phyloP scores from a whole-genome alignment of 305 asterid genomes.

The Ilex paraguariensis region DNA sequence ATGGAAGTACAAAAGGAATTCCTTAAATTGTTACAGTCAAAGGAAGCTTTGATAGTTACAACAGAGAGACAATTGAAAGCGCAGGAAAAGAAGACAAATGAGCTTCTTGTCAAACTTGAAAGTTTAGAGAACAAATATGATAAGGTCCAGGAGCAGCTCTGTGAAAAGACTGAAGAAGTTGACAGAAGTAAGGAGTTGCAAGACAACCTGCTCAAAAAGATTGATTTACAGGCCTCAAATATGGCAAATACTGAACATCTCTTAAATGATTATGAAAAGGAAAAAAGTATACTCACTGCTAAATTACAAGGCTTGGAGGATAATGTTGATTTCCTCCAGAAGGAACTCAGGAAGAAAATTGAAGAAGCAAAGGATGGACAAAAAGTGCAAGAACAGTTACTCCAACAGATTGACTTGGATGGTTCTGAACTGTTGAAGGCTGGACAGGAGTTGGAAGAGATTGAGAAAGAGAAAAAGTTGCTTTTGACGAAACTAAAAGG shows the following conservation, averaged over 20 bases:
- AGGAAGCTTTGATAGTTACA: slow-evolving; percentile 34
- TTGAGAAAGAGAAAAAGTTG: slow-evolving; percentile 51
- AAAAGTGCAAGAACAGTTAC: slow-evolving; percentile 40
- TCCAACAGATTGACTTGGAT: slow-evolving; percentile 33
- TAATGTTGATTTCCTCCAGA: slow-evolving; percentile 36
- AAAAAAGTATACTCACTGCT: slow-evolving; percentile 41
- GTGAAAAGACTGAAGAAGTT: slow-evolving; percentile 44
- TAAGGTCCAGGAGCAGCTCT: slow-evolving; percentile 38
- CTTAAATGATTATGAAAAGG: slow-evolving; percentile 33
- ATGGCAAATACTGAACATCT: slow-evolving; percentile 39
- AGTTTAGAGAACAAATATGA: slow-evolving; percentile 32
- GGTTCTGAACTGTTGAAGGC: slow-evolving; percentile 38
- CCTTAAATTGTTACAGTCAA: slow-evolving; percentile 41
- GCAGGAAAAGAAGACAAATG: slow-evolving; percentile 37
- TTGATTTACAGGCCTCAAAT: slow-evolving; percentile 51
- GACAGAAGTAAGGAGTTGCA: slow-evolving; percentile 48
- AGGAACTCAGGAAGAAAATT: slow-evolving; percentile 37
- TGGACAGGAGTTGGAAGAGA: slow-evolving; percentile 44
- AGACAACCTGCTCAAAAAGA: slow-evolving; percentile 46
- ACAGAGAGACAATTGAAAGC: slow-evolving; percentile 54
- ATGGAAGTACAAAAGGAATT: slow-evolving; percentile 51
- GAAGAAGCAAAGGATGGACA: slow-evolving; percentile 41
- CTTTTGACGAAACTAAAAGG: slow-evolving; percentile 46
- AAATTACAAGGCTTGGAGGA: slow-evolving; percentile 33
- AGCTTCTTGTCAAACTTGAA: slow-evolving; percentile 35